phyloP scores from a whole-genome alignment of 352 stramenopile species.

The Phytophthora colocasiae region DNA sequence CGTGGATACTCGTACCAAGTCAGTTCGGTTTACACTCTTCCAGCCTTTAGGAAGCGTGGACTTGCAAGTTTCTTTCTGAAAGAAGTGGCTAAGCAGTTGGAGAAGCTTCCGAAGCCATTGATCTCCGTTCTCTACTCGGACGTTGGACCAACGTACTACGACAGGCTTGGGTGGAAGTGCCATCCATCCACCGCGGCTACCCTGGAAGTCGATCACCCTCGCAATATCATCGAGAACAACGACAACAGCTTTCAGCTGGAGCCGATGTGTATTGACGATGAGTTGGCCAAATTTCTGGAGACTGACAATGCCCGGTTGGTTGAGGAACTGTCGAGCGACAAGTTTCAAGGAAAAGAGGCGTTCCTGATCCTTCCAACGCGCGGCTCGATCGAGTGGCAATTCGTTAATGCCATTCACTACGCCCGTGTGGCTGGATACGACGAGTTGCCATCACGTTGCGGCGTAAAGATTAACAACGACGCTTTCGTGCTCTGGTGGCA shows the following conservation, averaged over 20 bases:
- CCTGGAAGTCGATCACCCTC: conserved; percentile 32
- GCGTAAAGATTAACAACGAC: conserved; percentile 44
- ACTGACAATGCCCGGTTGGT: conserved; percentile 44
- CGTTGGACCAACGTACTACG: conserved; percentile 61
- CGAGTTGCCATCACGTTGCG: conserved; percentile 42
- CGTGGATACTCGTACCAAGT: conserved; percentile 58
- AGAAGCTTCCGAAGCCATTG: conserved; percentile 33
- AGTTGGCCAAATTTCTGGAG: conserved; percentile 45
- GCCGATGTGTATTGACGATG: conserved; percentile 39
- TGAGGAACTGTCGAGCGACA: conserved; percentile 31
- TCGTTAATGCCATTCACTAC: conserved; percentile 54
- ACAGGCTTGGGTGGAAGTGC: conserved; percentile 54
- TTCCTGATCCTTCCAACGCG: conserved; percentile 51
- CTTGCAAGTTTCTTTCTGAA: conserved; percentile 54
- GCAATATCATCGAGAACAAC: conserved; percentile 10
- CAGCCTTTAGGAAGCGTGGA: conserved; percentile 44
- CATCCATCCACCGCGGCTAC: conserved; percentile 47
- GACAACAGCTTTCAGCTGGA: conserved; percentile 18
- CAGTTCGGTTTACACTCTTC: conserved; percentile 66
- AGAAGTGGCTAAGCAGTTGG: conserved; percentile 38
- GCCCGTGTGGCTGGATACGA: conserved; percentile 37
- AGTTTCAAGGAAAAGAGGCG: conserved; percentile 37
- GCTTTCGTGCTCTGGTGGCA: conserved; percentile 64
- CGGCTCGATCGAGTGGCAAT: conserved; percentile 65
- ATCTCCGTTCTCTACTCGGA: conserved; percentile 62